A percentile compares a stretch with the other conserved stretches of the same genome.
phyloP scores from a whole-genome alignment of 1,284 basidiomycete species.

The Irpex lacteus region DNA sequence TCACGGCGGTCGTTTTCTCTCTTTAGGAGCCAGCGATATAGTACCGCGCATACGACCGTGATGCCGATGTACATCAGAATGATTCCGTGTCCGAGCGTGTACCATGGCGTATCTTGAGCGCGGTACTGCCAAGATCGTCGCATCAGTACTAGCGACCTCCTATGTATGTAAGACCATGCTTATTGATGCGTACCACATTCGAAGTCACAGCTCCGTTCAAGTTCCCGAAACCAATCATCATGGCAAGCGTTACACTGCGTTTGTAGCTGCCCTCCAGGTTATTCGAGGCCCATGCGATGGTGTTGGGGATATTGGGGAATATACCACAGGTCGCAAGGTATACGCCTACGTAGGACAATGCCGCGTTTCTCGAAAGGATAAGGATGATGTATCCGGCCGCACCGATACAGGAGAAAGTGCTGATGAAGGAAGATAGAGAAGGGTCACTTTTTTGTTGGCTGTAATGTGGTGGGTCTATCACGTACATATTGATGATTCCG shows the following conservation, averaged over 20 bases:
- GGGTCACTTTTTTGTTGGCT: too few relatives aligned
- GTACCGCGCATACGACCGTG: constrained; percentile 38
- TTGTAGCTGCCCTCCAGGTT: constrained; percentile 65
- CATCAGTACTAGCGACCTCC: not conserved
- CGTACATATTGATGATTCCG: constrained; percentile 63
- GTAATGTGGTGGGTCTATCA: constrained; percentile 25
- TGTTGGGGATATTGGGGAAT: constrained; percentile 70
- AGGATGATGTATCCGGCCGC: constrained; percentile 68
- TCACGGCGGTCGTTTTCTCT: constrained; percentile 43
- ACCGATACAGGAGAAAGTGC: constrained; percentile 31
- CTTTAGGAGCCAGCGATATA: constrained; percentile 35
- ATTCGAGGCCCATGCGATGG: constrained; percentile 69
- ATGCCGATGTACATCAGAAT: constrained; percentile 48
- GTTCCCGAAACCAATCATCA: constrained; percentile 42
- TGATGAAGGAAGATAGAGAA: too few relatives aligned
- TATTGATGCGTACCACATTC: constrained; percentile 37
- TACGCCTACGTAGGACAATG: constrained; percentile 67
- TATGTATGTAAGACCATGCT: not conserved
- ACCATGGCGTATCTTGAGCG: constrained; percentile 38
- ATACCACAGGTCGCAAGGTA: constrained; percentile 74
- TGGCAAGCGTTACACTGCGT: constrained; percentile 40
- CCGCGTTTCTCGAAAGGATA: constrained; percentile 55
- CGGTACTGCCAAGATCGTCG: constrained; percentile 14
- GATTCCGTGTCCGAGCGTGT: constrained; percentile 48
- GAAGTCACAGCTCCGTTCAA: constrained; percentile 46